A percentile compares a stretch with the other conserved stretches of the same genome.
phyloP scores from a whole-genome alignment of 441 rosid genomes.

The Mallotus repandus region DNA sequence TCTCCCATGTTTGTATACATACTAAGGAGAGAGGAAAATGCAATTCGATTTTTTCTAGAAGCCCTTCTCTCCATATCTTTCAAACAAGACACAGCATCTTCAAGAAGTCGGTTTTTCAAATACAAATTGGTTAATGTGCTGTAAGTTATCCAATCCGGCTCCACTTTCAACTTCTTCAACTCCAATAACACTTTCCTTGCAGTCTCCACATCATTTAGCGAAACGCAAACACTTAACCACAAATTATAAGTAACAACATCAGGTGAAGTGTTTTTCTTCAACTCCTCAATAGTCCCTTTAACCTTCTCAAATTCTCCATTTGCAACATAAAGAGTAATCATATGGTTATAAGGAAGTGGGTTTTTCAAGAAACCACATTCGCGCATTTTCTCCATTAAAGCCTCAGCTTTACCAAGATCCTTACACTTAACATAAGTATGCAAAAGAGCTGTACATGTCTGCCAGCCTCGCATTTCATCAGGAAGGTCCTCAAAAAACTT shows the following conservation, averaged over 20 bases:
- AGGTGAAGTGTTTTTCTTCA: constrained; percentile 55
- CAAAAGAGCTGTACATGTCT: constrained; percentile 73
- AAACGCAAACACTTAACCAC: constrained; percentile 59
- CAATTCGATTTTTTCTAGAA: constrained; percentile 49
- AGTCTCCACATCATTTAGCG: constrained; percentile 51
- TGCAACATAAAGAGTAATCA: constrained; percentile 63
- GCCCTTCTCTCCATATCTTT: constrained; percentile 84
- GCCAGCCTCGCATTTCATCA: constrained; percentile 61
- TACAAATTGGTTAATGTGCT: constrained; percentile 66
- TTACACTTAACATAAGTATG: constrained; percentile 63
- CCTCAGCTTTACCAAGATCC: constrained; percentile 59
- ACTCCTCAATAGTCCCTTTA: constrained; percentile 48
- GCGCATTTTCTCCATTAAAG: constrained; percentile 73
- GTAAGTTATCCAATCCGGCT: constrained; percentile 86
- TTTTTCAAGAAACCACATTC: constrained; percentile 59
- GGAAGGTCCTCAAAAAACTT: constrained; percentile 86
- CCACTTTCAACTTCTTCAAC: constrained; percentile 53
- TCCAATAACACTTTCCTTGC: constrained; percentile 62
- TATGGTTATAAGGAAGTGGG: constrained; percentile 75
- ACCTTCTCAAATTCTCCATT: constrained; percentile 54
- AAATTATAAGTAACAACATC: constrained; percentile 76
- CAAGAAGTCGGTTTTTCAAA: constrained; percentile 45
- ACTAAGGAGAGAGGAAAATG: constrained; percentile 74
- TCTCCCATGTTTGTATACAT: constrained; percentile 62
- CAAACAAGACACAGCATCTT: constrained; percentile 60